Base-by-base conservation (phyloP, 208 protist species). In the Paratrypanosoma confusum region DNA sequence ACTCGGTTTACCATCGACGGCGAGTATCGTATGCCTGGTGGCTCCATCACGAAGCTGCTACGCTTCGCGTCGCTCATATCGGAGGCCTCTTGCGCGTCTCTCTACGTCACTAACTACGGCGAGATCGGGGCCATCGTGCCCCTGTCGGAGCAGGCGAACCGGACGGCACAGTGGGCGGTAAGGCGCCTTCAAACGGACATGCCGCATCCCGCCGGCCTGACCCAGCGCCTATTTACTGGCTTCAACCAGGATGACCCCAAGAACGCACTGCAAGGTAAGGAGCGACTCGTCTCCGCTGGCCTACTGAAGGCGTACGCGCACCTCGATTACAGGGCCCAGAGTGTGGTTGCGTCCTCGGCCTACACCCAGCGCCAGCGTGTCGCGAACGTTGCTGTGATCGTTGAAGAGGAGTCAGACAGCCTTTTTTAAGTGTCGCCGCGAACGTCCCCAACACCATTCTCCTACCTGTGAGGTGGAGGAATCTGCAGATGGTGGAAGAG, bases 61-160 rank as follows among this genome's bases (percentile, higher is more conserved):
- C 84, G 81, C 5, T 50, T 93, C 5, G 57, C 63, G 32, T 67
- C 73, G 13, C 34, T 59, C 28, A 13, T 36, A 1, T 14, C 50
- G 14, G 36, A 48, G 7, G 47, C 62, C 6, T 55, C 64, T 17
- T 67, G 59, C 31, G 53, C 70, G 11, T 59, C 52, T 0, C 13
- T 90, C 7, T 90, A 88, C 58, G 64, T 57, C 2, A 93, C 77
- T 0, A 85, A 88, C 57, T 71, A 72, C 46, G 84, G 84, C 20
- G 84, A 87, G 39, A 47, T 93, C 14, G 84, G 84, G 25, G 81
- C 71, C 31, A 37, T 93, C 16, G 67, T 89, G 1, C 59, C 80
- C 1, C 37, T 93, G 43, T 64, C 73, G n/a, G 72, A 77, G 14
- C 68, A 86, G 48, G 63, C 73, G 11, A 76, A 78, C 49, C 65